Evolutionary conservation across 306 rosid species (phyloP).

Genomic region (Oemleria cerasiformis): DNA sequence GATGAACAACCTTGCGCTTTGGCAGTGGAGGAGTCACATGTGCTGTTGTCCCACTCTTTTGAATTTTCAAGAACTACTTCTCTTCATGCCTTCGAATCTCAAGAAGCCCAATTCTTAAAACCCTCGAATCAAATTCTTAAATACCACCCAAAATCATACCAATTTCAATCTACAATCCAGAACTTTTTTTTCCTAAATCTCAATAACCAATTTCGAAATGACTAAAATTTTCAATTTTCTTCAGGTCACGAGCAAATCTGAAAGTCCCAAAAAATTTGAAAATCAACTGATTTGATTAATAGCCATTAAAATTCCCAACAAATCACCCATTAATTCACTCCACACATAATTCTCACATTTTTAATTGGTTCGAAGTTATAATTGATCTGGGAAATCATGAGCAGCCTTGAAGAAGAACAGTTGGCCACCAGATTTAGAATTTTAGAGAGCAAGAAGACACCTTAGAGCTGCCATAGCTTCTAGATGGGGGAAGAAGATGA

Average conservation of each 20-base stretch:
- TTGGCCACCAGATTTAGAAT: no score
- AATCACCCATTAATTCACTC: not conserved
- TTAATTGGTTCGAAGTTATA: no score
- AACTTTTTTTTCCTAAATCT: conserved; percentile 44
- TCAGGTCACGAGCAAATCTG: conserved; percentile 96
- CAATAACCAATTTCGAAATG: conserved; percentile 89
- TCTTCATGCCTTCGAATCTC: conserved; percentile 96
- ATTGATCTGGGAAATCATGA: no score
- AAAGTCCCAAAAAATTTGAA: conserved; percentile 13
- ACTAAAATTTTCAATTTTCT: conserved; percentile 95
- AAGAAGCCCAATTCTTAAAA: not conserved
- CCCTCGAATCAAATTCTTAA: not conserved
- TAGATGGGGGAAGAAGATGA: no score
- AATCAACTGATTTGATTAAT: not conserved
- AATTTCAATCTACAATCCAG: not conserved
- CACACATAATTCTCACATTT: no score
- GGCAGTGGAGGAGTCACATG: conserved; percentile 99
- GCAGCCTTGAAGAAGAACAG: no score
- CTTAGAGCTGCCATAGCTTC: no score
- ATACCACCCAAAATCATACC: not conserved
- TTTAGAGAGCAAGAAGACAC: no score
- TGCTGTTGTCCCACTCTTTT: conserved; percentile 75
- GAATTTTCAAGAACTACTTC: conserved; percentile 85
- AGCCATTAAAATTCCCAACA: not conserved
- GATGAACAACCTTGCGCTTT: conserved; percentile 91